These are phyloP conservation scores for Penicillium brasilianum DNA, from an alignment of 2,329 filamentous ascomycete genomes.

Conservation along the genomic window DNA sequence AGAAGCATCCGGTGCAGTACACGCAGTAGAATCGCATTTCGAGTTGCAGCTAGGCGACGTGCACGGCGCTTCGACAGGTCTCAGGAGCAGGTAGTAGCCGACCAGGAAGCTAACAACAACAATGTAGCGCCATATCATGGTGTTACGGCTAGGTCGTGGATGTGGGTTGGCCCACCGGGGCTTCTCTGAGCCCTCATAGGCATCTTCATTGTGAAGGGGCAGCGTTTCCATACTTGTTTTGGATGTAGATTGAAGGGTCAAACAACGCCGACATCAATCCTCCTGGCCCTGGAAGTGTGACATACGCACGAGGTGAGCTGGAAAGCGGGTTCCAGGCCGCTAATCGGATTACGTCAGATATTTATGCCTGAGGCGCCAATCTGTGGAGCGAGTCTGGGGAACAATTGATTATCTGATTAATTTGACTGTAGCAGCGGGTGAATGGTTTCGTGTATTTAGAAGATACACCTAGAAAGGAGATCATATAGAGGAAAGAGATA, in stretches of 20 bases:
- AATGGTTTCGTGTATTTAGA: background rate
- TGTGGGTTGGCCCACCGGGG: constrained; percentile 3
- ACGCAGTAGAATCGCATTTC: background rate
- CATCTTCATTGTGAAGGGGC: constrained; percentile 26
- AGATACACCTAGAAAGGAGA: no score
- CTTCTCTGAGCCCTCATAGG: background rate
- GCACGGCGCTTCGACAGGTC: constrained; percentile 10
- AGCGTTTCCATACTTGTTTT: constrained; percentile 28
- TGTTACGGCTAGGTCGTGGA: constrained; percentile 8
- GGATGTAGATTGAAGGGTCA: background rate
- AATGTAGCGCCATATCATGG: constrained; percentile 12
- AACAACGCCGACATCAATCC: background rate
- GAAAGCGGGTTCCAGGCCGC: background rate
- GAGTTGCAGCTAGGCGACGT: background rate
- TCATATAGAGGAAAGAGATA: background rate
- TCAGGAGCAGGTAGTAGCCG: constrained; percentile 21
- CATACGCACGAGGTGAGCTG: background rate
- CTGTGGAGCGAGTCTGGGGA: background rate
- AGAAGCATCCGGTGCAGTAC: background rate
- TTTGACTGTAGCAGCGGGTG: background rate
- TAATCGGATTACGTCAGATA: constrained; percentile 1
- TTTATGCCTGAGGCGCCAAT: background rate
- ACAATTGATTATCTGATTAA: background rate
- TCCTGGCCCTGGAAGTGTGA: background rate
- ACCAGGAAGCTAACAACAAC: constrained; percentile 20